phyloP scores from a whole-genome alignment of 768 basidiomycete species.

The Phlebiopsis gigantea region DNA sequence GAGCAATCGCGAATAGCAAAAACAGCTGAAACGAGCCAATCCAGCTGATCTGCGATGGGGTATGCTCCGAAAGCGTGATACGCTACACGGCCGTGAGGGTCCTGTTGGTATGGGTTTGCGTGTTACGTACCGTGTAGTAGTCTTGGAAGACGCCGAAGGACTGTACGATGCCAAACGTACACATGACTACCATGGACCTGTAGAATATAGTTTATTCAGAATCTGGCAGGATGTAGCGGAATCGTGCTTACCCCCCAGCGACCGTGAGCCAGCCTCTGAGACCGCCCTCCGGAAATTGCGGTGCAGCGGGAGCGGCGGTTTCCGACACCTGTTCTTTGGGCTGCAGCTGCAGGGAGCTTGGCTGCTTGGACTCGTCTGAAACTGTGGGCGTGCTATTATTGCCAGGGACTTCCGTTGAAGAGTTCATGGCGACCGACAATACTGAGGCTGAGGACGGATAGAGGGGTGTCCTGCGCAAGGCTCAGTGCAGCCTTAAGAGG shows the following conservation, averaged over 20 bases:
- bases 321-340: no score
- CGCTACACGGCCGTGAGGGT: neutral
- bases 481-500: no score
- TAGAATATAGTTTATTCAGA: neutral
- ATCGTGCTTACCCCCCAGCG: conserved; percentile 21
- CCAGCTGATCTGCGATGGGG: conserved; percentile 19
- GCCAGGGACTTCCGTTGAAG: no score
- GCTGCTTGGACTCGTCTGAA: no score
- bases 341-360: no score
- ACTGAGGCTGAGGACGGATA: no score
- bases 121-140: conserved; percentile 4
- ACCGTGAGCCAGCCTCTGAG: conserved; percentile 17
- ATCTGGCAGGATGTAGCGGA: neutral
- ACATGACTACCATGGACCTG: conserved; percentile 22
- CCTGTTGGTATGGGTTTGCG: neutral
- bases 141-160: conserved; percentile 27
- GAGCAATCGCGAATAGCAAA: conserved; percentile 19
- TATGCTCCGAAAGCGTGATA: conserved; percentile 1
- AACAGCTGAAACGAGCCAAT: conserved; percentile 24
- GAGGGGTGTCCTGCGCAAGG: no score
- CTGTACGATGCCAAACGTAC: conserved; percentile 22
- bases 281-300: conserved; percentile 18
- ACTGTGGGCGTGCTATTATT: no score
- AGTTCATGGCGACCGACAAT: no score
- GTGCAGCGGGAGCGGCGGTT: no score